Evolutionary conservation across 1,139 yeast genomes (phyloP), one percentile per base, ranked within the genome.

Genomic region (Candida tetrigidarum): DNA sequence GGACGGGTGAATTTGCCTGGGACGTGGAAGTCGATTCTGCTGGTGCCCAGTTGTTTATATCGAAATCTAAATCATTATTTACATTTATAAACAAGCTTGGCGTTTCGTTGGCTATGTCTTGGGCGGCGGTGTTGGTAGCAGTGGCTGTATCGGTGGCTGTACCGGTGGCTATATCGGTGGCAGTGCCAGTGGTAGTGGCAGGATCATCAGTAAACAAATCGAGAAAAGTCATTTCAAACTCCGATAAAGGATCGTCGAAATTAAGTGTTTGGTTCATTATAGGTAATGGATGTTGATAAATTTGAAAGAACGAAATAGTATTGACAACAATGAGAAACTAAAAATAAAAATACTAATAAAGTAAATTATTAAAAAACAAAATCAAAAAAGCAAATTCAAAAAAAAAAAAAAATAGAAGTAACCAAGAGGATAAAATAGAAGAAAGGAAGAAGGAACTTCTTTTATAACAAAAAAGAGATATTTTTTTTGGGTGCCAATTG

Each of bases 21-120:
- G 32, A 37, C 5, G 39, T 34, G 14, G 28, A 12, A 12, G 37
- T 34, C 22, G 37, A 34, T 22, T 22, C 27, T 5, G 18, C 28
- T 15, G 37, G 14, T 34, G 37, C 11, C 20, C 27, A 22, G 20
- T 34, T 34, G 12, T 23, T 32, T 22, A 38, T 22, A 9, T 30
- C 23, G 14, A 29, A 30, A 16, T 30, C 16, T 4, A 38, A 11
- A 10, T 15, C 34, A 15, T 5, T 15, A 16, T 28, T 29, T 20
- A 11, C 12, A 28, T 38, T 29, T 15, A 30, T 6, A 11, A 38
- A 38, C 30, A 38, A 38, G 26, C 41, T 38, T 22, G 41, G 41
- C n/a, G 33, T 38, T 8, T 38, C 27, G 10, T 37, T 19, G 18
- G 23, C 33, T 27, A 27, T 26, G 28, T 18, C 25, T 18, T 37